phyloP scores from a whole-genome alignment of 768 basidiomycete species.

The Mycena haematopus region DNA sequence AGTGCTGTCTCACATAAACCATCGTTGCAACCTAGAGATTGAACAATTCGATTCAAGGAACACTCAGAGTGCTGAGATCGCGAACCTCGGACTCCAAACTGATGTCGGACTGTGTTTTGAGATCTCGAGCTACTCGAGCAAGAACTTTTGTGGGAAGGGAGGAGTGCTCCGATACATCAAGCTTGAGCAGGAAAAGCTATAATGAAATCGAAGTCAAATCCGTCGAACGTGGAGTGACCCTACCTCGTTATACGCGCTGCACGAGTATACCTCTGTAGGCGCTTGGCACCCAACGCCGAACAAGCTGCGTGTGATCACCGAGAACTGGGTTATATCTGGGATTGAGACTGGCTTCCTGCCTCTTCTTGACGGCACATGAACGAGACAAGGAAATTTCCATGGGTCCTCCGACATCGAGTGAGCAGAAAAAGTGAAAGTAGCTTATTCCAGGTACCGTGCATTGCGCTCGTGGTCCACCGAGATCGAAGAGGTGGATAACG shows the following conservation, averaged over 20 bases:
- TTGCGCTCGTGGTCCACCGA: constrained; percentile 19
- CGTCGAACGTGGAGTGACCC: neutral
- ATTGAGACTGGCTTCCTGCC: constrained; percentile 33
- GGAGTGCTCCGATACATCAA: constrained; percentile 25
- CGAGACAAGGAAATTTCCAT: constrained; percentile 30
- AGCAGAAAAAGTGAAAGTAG: neutral
- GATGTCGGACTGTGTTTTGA: constrained; percentile 33
- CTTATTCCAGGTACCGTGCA: constrained; percentile 6
- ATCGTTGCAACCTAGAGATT: constrained; percentile 32
- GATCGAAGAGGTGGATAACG: constrained; percentile 21
- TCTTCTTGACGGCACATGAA: constrained; percentile 25
- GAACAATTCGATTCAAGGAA: neutral
- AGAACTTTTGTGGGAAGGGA: constrained; percentile 30
- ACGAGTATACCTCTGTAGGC: constrained; percentile 30
- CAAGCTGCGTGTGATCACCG: constrained; percentile 26
- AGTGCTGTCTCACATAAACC: constrained; percentile 32
- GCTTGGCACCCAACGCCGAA: constrained; percentile 32
- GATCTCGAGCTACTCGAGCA: constrained; percentile 32
- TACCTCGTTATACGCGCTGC: constrained; percentile 32
- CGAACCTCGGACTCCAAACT: constrained; percentile 34
- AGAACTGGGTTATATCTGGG: constrained; percentile 35
- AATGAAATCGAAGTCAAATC: neutral
- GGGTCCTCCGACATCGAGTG: constrained; percentile 23
- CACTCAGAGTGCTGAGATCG: neutral
- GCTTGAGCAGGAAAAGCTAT: constrained; percentile 31